phyloP scores from a whole-genome alignment of 2,329 filamentous ascomycete species.

The Geosmithia flava region DNA sequence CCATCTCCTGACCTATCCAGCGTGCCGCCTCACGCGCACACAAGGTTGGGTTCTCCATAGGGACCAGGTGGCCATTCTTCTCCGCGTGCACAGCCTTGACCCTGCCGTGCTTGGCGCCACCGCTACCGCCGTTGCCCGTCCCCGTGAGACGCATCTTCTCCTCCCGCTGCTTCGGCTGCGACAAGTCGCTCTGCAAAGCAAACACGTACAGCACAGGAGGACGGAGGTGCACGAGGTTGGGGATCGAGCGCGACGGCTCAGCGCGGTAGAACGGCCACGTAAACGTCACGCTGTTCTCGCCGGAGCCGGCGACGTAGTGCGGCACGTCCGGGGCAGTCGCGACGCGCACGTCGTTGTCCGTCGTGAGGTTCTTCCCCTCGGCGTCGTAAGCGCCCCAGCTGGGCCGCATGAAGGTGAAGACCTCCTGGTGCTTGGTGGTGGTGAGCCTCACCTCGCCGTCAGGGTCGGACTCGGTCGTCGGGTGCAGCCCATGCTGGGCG shows the following conservation, averaged over 20 bases:
- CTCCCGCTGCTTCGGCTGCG: slow-evolving; percentile 31
- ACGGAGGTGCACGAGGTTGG: slow-evolving; percentile 44
- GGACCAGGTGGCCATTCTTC: slow-evolving; percentile 64
- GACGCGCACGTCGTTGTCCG: slow-evolving; percentile 26
- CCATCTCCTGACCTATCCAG: slow-evolving; percentile 46
- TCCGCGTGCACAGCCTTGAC: slow-evolving; percentile 56
- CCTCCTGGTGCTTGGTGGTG: slow-evolving; percentile 72
- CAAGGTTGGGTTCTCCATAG: slow-evolving; percentile 62
- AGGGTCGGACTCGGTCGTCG: slow-evolving; percentile 28
- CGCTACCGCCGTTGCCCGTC: slow-evolving; percentile 52
- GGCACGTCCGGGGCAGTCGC: slow-evolving; percentile 31
- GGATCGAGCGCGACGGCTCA: slow-evolving; percentile 45
- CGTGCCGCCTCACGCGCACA: slow-evolving; percentile 48
- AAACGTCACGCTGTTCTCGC: slow-evolving; percentile 16
- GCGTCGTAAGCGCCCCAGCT: slow-evolving; percentile 33
- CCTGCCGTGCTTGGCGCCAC: slow-evolving; percentile 48
- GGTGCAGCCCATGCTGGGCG: slow-evolving; percentile 59
- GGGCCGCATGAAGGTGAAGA: slow-evolving; percentile 62
- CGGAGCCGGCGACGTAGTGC: slow-evolving; percentile 9
- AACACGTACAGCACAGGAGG: slow-evolving; percentile 60
- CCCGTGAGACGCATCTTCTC: slow-evolving; percentile 55
- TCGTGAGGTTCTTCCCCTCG: slow-evolving; percentile 12
- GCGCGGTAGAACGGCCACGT: slow-evolving; percentile 53
- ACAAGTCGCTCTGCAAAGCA: slow-evolving; percentile 47
- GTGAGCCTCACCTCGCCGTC: slow-evolving; percentile 49